Conservation (phyloP, 2,329 filamentous ascomycete species). For the Ophiostoma angusticollis region DNA sequence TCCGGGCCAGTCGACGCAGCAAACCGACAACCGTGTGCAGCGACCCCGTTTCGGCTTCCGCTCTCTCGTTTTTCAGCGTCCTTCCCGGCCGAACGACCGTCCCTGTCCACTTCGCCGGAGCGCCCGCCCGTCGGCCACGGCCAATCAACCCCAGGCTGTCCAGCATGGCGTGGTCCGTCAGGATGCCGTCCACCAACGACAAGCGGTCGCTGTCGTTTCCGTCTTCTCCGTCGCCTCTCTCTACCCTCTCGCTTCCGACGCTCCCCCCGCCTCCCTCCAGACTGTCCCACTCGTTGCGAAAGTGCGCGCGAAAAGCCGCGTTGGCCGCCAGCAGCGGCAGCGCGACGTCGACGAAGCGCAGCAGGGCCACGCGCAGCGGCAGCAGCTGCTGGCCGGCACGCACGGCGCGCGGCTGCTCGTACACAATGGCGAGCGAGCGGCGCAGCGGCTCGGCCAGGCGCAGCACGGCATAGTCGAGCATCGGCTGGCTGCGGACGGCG, state of each 20-base stretch:
- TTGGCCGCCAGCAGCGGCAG: slow-evolving; percentile 16
- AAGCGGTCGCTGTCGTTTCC: not conserved
- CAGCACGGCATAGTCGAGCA: slow-evolving; percentile 10
- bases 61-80: not conserved
- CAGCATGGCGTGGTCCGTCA: slow-evolving; percentile 1
- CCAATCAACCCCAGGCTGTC: not conserved
- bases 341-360: slow-evolving; percentile 15
- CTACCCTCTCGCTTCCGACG: too few relatives aligned
- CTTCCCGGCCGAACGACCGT: too few relatives aligned
- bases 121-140: too few relatives aligned
- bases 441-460: slow-evolving; percentile 15
- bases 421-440: slow-evolving; percentile 15
- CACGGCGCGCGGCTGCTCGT: slow-evolving; percentile 15
- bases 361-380: slow-evolving; percentile 16
- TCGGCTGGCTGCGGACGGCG: not conserved
- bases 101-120: too few relatives aligned
- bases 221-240: not conserved
- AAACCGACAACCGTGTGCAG: not conserved
- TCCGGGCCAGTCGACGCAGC: not conserved
- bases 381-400: slow-evolving; percentile 8
- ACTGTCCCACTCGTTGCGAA: slow-evolving; percentile 11
- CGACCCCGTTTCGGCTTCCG: not conserved
- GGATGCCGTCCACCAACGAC: not conserved
- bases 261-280: not conserved
- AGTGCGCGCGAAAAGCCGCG: slow-evolving; percentile 12